Percentiles rank a stretch among this genome's conserved stretches.
phyloP scores from a whole-genome alignment of 2,329 filamentous ascomycete genomes.

The Ceratocystis alfenasii region DNA sequence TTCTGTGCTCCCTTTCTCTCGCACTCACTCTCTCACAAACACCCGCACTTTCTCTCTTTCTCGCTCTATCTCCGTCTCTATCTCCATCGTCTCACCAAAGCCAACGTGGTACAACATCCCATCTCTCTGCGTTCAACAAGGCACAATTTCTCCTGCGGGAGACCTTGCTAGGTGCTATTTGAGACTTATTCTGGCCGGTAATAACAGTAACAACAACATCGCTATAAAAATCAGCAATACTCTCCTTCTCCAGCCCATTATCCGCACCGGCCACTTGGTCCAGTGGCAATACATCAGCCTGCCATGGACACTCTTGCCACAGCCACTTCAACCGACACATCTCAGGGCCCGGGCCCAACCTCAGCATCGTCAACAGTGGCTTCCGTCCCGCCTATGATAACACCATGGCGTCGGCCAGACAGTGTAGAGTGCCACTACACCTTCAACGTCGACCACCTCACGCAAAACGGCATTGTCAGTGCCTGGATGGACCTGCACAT shows the following conservation, averaged over 20 bases:
- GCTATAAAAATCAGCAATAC: background rate
- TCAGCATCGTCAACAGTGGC: background rate
- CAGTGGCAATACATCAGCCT: background rate
- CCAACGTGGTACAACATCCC: background rate
- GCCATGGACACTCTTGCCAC: conserved; percentile 14
- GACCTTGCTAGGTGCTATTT: background rate
- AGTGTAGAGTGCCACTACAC: conserved; percentile 32
- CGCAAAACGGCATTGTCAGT: conserved; percentile 27
- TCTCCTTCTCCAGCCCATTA: background rate
- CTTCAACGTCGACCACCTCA: conserved; percentile 28
- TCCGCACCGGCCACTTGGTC: background rate
- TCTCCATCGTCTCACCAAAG: background rate
- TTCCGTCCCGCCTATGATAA: conserved; percentile 31
- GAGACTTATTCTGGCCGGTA: background rate
- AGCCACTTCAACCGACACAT: conserved; percentile 4
- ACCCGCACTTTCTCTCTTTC: background rate
- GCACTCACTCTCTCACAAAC: background rate
- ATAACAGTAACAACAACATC: background rate
- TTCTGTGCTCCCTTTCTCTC: background rate
- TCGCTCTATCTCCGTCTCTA: background rate
- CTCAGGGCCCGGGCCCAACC: background rate
- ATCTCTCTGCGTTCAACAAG: conserved; percentile 4
- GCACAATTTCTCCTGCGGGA: conserved; percentile 7
- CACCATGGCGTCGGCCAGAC: conserved; percentile 30
- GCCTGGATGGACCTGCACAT: conserved; percentile 33